Evolutionary conservation across 306 rosid genomes (phyloP), one percentile per base, ranked within the genome.

Genomic region (Sindora glabra): DNA sequence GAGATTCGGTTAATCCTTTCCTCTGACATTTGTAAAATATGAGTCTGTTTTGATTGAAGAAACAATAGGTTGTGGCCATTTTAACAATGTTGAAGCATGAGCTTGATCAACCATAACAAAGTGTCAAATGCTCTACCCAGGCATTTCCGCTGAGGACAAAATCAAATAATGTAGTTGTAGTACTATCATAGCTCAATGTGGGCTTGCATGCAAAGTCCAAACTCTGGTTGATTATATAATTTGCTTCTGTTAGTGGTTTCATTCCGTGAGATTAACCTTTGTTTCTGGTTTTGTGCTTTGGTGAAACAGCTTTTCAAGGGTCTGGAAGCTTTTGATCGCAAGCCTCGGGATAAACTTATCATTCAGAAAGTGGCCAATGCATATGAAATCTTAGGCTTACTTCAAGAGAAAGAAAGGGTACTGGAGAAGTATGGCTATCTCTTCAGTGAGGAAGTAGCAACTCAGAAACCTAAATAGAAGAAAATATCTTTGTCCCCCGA

Each of bases 321-420:
- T 19, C 73, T 92, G 48, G 98, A 92, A 80, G 87, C 90, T 65
- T 92, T 69, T 58, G 94, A 85, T 56, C 95, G 98, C 32, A 86
- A 86, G 62, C 96, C 96, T 63, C 86, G 88, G 12, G 90, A 86
- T 53, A 86, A 92, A 66, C 57, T 74, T 2, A 77, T 88, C 57
- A 81, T 86, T 71, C 74, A 68, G 46, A 83, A 84, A 77, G 96
- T 88, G 72, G 94, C 94, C 12, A 75, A 86, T 72, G 85, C 94
- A 13, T 88, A 80, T 67, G 98, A 88, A 72, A 61, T 80, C 68
- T 56, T 92, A 38, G 96, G 94, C 64, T 63, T 58, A 67, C 73
- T 62, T 56, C 52, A 81, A 64, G 89, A 78, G 62, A 88, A 78
- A 60, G 94, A 88, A 58, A 81, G 83, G 74, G 57, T 88, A 24